Conservation (phyloP, 768 basidiomycete genomes). For the Boletales sp. region DNA sequence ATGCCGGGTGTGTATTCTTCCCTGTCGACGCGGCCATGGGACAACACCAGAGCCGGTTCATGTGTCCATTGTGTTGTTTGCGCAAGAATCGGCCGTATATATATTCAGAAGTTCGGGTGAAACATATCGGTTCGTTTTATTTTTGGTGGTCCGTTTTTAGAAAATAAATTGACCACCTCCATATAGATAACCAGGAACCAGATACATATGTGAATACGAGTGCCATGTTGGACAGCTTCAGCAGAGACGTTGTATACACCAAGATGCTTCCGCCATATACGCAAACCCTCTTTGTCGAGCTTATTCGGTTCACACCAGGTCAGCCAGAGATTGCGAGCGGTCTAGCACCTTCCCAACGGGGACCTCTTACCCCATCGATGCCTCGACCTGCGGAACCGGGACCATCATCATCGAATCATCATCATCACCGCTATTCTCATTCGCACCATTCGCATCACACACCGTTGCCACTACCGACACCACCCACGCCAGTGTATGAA, state of each 20-base stretch:
- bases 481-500: constrained; percentile 34
- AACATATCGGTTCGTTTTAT: constrained; percentile 49
- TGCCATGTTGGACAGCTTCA: constrained; percentile 71
- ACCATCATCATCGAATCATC: constrained; percentile 17
- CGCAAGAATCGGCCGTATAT: constrained; percentile 69
- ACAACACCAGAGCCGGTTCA: constrained; percentile 42
- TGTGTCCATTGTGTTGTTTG: constrained; percentile 75
- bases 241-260: constrained; percentile 68
- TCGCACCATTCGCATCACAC: constrained; percentile 28
- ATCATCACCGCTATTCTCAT: constrained; percentile 28
- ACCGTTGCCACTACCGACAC: constrained; percentile 30
- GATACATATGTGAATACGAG: constrained; percentile 70
- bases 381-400: constrained; percentile 26
- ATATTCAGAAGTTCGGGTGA: constrained; percentile 74
- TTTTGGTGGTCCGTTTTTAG: neutral
- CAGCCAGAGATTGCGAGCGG: constrained; percentile 27
- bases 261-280: constrained; percentile 60
- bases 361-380: constrained; percentile 12
- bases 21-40: constrained; percentile 41
- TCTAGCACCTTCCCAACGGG: constrained; percentile 10
- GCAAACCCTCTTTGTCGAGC: constrained; percentile 71
- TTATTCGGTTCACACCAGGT: constrained; percentile 44
- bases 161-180: constrained; percentile 11
- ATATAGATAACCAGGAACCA: constrained; percentile 40
- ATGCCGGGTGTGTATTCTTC: constrained; percentile 74